A percentile compares a stretch with the other conserved stretches of the same genome.
These are phyloP conservation scores for Cladosporium cucumerinum DNA, from an alignment of 2,329 filamentous ascomycete genomes.

Conservation along the genomic window DNA sequence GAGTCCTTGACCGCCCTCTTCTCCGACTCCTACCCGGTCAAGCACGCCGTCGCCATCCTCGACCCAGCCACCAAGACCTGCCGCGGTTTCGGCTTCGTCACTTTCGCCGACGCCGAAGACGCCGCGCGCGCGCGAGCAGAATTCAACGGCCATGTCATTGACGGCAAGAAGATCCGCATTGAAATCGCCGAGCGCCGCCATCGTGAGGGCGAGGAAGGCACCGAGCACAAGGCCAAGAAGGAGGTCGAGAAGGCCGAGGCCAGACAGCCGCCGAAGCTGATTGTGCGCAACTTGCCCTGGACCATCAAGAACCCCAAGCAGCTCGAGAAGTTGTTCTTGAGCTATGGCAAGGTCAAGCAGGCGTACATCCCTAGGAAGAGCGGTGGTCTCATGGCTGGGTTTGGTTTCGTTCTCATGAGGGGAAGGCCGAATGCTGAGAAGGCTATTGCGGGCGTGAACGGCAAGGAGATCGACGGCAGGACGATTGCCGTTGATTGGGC, in stretches of 20 bases:
- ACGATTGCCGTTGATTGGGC: constrained; percentile 94
- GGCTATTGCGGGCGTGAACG: constrained; percentile 80
- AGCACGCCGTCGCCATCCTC: constrained; percentile 88
- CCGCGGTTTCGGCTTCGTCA: constrained; percentile 93
- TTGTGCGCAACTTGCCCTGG: constrained; percentile 94
- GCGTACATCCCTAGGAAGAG: constrained; percentile 78
- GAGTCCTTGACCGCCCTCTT: constrained; percentile 85
- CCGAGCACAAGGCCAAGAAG: constrained; percentile 62
- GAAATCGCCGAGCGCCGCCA: constrained; percentile 86
- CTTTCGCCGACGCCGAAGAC: constrained; percentile 90
- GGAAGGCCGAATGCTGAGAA: constrained; percentile 88
- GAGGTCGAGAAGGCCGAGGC: constrained; percentile 60
- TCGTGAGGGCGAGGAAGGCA: constrained; percentile 51
- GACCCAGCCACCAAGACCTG: constrained; percentile 84
- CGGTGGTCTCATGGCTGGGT: constrained; percentile 68
- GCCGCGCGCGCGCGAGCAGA: constrained; percentile 76
- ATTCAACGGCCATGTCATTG: constrained; percentile 72
- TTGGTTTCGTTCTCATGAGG: constrained; percentile 87
- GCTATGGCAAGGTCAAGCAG: constrained; percentile 88
- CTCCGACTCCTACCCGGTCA: constrained; percentile 89
- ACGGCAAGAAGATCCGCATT: constrained; percentile 77
- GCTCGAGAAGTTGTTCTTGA: constrained; percentile 72
- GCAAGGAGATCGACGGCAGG: constrained; percentile 83
- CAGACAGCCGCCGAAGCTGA: constrained; percentile 73
- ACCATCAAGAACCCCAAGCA: constrained; percentile 85